Evolutionary conservation across 2,329 filamentous ascomycete species (phyloP).

Genomic region (Purpureocillium takamizusanense): DNA sequence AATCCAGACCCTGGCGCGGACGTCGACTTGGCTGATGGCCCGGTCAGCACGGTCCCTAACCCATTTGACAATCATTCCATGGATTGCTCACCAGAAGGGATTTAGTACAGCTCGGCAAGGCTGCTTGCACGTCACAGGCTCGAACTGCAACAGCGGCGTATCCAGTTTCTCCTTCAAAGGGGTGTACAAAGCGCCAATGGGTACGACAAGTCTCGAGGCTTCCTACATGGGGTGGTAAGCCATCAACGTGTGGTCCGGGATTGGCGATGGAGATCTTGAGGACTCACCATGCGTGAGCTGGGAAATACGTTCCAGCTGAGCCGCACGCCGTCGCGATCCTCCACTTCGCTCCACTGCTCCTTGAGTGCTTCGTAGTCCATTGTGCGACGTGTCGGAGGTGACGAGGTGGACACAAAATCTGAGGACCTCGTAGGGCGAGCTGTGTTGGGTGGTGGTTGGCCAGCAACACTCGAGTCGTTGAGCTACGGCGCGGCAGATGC

Average conservation of each 20-base stretch:
- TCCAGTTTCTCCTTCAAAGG: constrained; percentile 91
- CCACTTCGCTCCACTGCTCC: constrained; percentile 92
- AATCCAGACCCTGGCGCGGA: constrained; percentile 77
- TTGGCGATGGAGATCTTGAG: no score
- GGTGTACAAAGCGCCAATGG: constrained; percentile 92
- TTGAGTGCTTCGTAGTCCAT: constrained; percentile 95
- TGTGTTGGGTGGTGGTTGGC: no score
- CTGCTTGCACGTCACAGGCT: constrained; percentile 92
- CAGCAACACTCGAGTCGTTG: no score
- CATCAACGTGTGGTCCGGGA: no score
- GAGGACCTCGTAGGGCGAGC: no score
- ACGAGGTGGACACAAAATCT: no score
- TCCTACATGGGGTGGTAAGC: constrained; percentile 48
- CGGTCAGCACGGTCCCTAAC: constrained; percentile 15
- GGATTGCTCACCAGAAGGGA: constrained; percentile 71
- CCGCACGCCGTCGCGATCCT: constrained; percentile 91
- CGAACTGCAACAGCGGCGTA: constrained; percentile 83
- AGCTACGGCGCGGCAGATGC: no score
- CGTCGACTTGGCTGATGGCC: constrained; percentile 62
- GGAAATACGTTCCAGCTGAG: constrained; percentile 99
- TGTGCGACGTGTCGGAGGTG: background rate
- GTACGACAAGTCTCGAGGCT: constrained; percentile 88
- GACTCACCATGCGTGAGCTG: constrained; percentile 84
- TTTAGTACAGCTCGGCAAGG: constrained; percentile 95
- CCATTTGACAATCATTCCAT: no score